Evolutionary conservation across 768 basidiomycete species (phyloP).

Genomic region (Mycena chlorophos): DNA sequence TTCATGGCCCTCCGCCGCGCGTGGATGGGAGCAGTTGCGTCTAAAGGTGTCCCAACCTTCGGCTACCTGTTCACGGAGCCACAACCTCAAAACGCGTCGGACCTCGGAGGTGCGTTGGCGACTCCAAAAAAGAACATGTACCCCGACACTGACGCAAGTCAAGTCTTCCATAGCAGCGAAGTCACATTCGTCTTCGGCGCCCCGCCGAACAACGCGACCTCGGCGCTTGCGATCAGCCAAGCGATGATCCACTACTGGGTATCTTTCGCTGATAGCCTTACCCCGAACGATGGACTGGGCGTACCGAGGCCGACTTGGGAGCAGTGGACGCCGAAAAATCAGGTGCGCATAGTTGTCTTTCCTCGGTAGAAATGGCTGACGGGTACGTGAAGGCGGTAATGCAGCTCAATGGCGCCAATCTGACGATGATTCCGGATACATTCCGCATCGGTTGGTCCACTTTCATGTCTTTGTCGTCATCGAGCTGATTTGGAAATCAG

Average conservation of each 20-base stretch:
- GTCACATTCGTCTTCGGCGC: slow-evolving; percentile 37
- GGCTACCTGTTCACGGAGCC: slow-evolving; percentile 42
- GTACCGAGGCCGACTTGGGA: slow-evolving; percentile 26
- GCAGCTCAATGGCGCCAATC: slow-evolving; percentile 38
- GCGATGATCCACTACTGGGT: slow-evolving; percentile 47
- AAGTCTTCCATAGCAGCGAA: slow-evolving; percentile 37
- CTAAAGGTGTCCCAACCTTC: slow-evolving; percentile 37
- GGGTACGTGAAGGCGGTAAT: slow-evolving; percentile 29
- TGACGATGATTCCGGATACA: slow-evolving; percentile 36
- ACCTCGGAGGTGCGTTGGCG: slow-evolving; percentile 29
- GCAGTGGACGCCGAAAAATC: slow-evolving; percentile 12
- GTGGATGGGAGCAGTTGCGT: slow-evolving; percentile 41
- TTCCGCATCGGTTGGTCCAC: slow-evolving; percentile 36
- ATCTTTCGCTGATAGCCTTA: slow-evolving; percentile 39
- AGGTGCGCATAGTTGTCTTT: too few species aligned
- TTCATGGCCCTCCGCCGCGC: slow-evolving; percentile 42
- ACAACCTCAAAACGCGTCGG: slow-evolving; percentile 33
- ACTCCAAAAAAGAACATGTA: background rate
- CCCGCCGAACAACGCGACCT: slow-evolving; percentile 23
- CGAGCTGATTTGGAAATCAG: too few species aligned
- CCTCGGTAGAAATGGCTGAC: background rate
- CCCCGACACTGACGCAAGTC: background rate
- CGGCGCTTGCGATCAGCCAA: slow-evolving; percentile 27
- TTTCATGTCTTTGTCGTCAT: too few species aligned
- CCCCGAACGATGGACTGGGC: slow-evolving; percentile 42